Evolutionary conservation across 352 stramenopile genomes (phyloP).

Genomic region (Globisporangium takayamanum): DNA sequence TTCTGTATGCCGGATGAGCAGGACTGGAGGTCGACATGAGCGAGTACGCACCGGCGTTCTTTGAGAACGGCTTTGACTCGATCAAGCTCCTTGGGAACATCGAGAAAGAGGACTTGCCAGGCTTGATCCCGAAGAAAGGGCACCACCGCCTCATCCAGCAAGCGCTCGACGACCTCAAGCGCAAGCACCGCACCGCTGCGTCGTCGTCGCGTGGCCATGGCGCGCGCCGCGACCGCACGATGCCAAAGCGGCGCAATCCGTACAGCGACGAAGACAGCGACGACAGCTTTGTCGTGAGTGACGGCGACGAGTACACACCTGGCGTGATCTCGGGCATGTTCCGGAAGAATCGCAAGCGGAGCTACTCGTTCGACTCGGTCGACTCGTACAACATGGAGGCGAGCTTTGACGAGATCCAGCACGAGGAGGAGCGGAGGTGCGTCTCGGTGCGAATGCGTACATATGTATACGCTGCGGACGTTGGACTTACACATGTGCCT

Average conservation of each 20-base stretch:
- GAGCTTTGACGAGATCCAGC: conserved; percentile 78
- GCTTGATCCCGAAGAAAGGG: conserved; percentile 26
- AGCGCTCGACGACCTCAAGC: conserved; percentile 65
- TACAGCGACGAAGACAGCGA: conserved; percentile 85
- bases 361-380: conserved; percentile 71
- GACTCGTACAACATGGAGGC: conserved; percentile 86
- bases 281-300: conserved; percentile 83
- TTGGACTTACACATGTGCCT: not conserved
- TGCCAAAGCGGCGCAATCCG: conserved; percentile 36
- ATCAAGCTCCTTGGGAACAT: conserved; percentile 80
- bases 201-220: conserved; percentile 26
- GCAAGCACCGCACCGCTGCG: conserved; percentile 57
- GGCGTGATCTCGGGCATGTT: conserved; percentile 80
- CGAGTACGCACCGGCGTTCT: conserved; percentile 74
- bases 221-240: conserved; percentile 14
- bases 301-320: conserved; percentile 68
- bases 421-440: conserved; percentile 80
- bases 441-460: not conserved
- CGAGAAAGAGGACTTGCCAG: conserved; percentile 58
- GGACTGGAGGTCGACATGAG: conserved; percentile 78
- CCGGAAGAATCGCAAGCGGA: conserved; percentile 59
- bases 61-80: conserved; percentile 86
- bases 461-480: not conserved
- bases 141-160: conserved; percentile 31
- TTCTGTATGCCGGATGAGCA: not conserved